A percentile compares a stretch with the other conserved stretches of the same genome.
These are phyloP conservation scores for Aspergillus alliaceus DNA, from an alignment of 2,329 filamentous ascomycete genomes.

Conservation along the genomic window DNA sequence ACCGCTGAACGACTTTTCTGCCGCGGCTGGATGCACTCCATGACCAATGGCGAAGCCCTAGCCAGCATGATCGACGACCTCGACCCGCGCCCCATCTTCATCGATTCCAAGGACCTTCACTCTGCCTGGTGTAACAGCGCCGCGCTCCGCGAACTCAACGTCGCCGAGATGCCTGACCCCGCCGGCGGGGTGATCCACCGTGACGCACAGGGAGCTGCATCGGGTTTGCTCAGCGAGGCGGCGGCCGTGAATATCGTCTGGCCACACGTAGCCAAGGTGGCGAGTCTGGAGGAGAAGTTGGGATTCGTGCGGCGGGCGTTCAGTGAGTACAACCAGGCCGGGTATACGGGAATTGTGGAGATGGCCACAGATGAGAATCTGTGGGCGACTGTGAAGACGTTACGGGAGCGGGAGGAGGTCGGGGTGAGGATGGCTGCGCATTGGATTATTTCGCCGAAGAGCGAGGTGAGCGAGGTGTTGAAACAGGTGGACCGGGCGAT, in stretches of 20 bases:
- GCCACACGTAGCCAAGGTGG: constrained; percentile 46
- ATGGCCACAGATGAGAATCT: constrained; percentile 54
- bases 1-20: constrained; percentile 45
- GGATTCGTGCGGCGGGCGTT: constrained; percentile 42
- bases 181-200: constrained; percentile 49
- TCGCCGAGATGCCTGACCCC: constrained; percentile 41
- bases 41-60: constrained; percentile 44
- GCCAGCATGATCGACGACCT: constrained; percentile 49
- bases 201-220: constrained; percentile 40
- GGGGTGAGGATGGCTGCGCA: constrained; percentile 47
- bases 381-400: constrained; percentile 43
- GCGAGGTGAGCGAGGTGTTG: constrained; percentile 37
- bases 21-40: constrained; percentile 50
- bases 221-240: constrained; percentile 48
- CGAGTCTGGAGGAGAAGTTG: constrained; percentile 44
- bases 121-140: constrained; percentile 52
- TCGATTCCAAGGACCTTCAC: constrained; percentile 51
- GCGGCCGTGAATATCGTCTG: constrained; percentile 48
- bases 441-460: constrained; percentile 48
- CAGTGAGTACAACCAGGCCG: constrained; percentile 44
- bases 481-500: constrained; percentile 50
- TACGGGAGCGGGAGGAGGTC: constrained; percentile 32
- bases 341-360: constrained; percentile 51
- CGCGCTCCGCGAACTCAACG: constrained; percentile 46
- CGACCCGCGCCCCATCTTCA: constrained; percentile 49